Base-by-base conservation (phyloP, 1,139 yeast genomes). In the Saccharomyces pastorianus region DNA sequence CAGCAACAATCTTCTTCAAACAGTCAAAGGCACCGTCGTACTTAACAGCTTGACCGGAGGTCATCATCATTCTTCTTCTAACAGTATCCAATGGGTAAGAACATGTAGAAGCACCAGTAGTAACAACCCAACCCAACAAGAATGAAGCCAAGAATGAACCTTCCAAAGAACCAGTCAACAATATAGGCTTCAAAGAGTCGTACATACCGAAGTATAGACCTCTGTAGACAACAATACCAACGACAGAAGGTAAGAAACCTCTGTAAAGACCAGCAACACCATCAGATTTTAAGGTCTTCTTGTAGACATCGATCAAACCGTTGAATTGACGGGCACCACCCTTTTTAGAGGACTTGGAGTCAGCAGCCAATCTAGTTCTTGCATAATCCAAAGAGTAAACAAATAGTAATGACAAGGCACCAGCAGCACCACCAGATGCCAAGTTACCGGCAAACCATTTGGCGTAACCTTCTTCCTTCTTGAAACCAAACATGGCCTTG, bases 1-100 rank as follows among this genome's bases (percentile, higher is more conserved):
- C 80, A 64, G 85, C 85, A 65, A 84, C 83, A 71, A 84, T 83
- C 78, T 82, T 74, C 64, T 70, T 71, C 83, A 83, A 81, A 67
- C 87, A 85, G 72, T 84, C 88, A 73, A 83, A 73, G 62, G 89
- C 84, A 72, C 85, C 83, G 74, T 79, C 76, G 82, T 84, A 84
- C 77, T 83, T 83, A 68, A 82, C 85, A 71, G 86, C 87, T 74
- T 84, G 85, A 71, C 88, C 88, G 62, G 89, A 84, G 61, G 90
- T 84, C 88, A 84, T 84, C 90, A 84, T 84, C 89, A 84, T 84
- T 79, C 89, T 83, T 81, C 90, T 84, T 81, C 90, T 84, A 71
- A 84, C 84, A 68, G 89, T 84, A 76, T 84, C 89, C 73, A 84
- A 81, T 73, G 89, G 89, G 80, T 84, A 84, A 66, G 88, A 83